Evolutionary conservation across 371 early-diverging fungal species (phyloP).

Genomic region (Mucor racemosus): DNA sequence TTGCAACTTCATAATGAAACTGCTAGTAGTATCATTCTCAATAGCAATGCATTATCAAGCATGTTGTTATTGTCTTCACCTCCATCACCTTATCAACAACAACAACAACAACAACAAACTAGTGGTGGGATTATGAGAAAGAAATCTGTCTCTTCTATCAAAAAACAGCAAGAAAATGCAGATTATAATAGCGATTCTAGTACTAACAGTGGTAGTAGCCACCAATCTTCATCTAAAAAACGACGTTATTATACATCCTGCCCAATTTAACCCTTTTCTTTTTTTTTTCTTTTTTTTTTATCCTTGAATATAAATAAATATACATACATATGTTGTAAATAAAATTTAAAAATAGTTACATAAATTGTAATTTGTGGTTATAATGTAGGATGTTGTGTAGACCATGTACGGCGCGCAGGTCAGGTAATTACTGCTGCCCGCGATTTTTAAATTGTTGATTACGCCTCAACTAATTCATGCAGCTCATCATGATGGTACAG

Average conservation of each 20-base stretch:
- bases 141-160: neutral
- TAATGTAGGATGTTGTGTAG: too few relatives aligned
- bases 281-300: too few relatives aligned
- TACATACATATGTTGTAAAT: too few relatives aligned
- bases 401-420: too few relatives aligned
- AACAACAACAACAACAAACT: neutral
- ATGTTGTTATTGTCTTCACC: slow-evolving; percentile 10
- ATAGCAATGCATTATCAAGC: slow-evolving; percentile 1
- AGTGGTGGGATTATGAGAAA: neutral
- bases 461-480: too few relatives aligned
- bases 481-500: too few relatives aligned
- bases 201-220: neutral
- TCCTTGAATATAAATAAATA: too few relatives aligned
- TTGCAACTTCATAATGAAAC: slow-evolving; percentile 16
- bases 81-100: neutral
- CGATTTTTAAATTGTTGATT: too few relatives aligned
- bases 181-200: neutral
- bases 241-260: neutral
- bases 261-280: neutral
- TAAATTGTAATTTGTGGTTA: too few relatives aligned
- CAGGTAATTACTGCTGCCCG: too few relatives aligned
- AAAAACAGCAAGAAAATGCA: neutral
- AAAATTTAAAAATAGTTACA: too few relatives aligned
- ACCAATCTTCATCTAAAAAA: neutral
- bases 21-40: slow-evolving; percentile 14